A percentile compares a stretch with the other conserved stretches of the same genome.
phyloP scores from a whole-genome alignment of 208 protist genomes.

The Herpetomonas samuelpessoai region DNA sequence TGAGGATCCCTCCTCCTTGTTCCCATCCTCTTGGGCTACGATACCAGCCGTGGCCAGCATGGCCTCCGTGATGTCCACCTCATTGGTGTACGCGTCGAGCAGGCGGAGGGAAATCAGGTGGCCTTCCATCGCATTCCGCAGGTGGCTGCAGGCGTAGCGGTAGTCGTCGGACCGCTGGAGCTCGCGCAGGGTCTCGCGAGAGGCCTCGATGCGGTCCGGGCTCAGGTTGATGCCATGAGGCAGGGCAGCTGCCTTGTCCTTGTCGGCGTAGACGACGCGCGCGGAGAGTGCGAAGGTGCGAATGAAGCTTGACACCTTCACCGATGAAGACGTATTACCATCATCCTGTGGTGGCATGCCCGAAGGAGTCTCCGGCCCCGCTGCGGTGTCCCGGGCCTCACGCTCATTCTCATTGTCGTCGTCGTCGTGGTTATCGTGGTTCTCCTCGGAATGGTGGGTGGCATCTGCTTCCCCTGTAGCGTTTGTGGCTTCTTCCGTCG shows the following conservation, averaged over 20 bases:
- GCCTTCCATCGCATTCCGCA: slow-evolving; percentile 70
- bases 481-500: background rate
- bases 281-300: background rate
- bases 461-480: background rate
- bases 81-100: background rate
- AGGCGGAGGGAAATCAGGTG: slow-evolving; percentile 25
- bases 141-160: slow-evolving; percentile 33
- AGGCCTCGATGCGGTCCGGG: slow-evolving; percentile 21
- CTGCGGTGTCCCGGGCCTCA: background rate
- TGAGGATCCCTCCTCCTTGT: background rate
- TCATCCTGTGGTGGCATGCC: too few species aligned
- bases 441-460: background rate
- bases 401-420: background rate
- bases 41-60: slow-evolving; percentile 32
- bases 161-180: slow-evolving; percentile 51
- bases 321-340: background rate
- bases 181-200: slow-evolving; percentile 26
- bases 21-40: slow-evolving; percentile 24
- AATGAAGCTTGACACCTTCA: background rate
- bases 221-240: background rate
- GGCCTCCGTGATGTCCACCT: background rate
- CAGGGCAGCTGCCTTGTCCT: background rate
- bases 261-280: background rate
- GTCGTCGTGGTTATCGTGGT: slow-evolving; percentile 1
- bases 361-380: too few species aligned